Evolutionary conservation across 208 protist genomes (phyloP), one percentile per base, ranked within the genome.

Genomic region (Novymonas esmeraldas): DNA sequence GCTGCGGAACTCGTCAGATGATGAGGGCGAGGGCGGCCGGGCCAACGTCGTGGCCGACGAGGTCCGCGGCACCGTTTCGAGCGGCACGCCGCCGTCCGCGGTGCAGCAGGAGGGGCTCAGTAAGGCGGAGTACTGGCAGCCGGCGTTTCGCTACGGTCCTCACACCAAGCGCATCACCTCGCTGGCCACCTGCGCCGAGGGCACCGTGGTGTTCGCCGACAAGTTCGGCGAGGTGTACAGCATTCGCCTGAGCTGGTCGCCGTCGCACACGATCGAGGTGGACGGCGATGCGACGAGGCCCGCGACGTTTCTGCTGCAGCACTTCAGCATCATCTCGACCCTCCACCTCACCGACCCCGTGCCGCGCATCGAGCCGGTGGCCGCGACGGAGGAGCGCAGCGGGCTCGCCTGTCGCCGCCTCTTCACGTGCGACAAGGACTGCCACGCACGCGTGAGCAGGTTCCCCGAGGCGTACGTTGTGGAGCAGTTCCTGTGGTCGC

Each of bases 211-310:
- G 28, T 95, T 93, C 60, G 91, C 88, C 18, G 91, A 96, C 80
- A 96, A 94, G 75, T 96, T 96, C 58, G 91, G 91, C 24, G 91
- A 96, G 61, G 88, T 96, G 31, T 92, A 85, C 70, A 86, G 79
- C 44, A 46, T 96, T 16, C 60, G 58, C 13, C 71, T 95, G 42
- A 68, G 46, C 52, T 93, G 77, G 75, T 84, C 73, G 24, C 75
- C 81, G 0, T 73, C 75, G 49, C 72, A 83, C 68, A 79, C 66
- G 18, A 65, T 87, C n/a, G 85, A 84, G 66, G 59, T 82, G 13
- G 49, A 69, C 41, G 85, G 79, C 20, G 82, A 85, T 59, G 29
- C 49, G 9, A 66, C 75, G 46, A 61, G 64, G 24, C 76, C 84
- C 5, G 54, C 60, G 6, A 64, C 44, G 38, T 91, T 93, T 60